Evolutionary conservation across 805 yeast species (phyloP), one percentile per base, ranked within the genome.

Genomic region (Metschnikowia reukaufii): DNA sequence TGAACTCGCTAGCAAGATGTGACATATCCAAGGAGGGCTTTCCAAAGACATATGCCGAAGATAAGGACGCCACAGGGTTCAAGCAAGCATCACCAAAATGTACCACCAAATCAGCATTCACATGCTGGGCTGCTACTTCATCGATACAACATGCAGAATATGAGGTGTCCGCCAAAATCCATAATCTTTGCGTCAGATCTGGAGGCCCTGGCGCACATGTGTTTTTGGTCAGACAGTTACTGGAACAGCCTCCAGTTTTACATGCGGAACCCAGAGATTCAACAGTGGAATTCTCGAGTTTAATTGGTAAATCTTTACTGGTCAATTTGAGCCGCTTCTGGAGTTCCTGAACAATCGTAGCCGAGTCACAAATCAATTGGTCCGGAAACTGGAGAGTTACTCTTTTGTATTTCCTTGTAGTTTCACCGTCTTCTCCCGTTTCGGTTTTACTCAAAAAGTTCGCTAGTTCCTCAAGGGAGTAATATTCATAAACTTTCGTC

Each of bases 41-140:
- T 1, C 96, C 96, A 63, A 91, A 82, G 0, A 88, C 84, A 60
- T 88, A 92, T 0, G 84, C 81, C 0, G 90, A 88, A 0, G 86
- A 82, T n/a, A 88, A 62, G 36, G 80, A 79, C 37, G 79, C 82
- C 5, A 88, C 82, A 0, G 90, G 86, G 56, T 86, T 90, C 60
- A 94, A 66, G 65, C 99, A 94, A 0, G 98, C 92, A 61, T 89
- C 96, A 2, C 99, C 99, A 65, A 91, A 88, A 66, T 94, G 99
- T 1, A 91, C 82, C 23, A 94, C 88, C 4, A 86, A 67, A 52
- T 92, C 96, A 6, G 94, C 90, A 6, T 71, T 62, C 13, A 92
- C 95, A 64, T 94, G 99, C 60, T 87, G 91, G 0, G 97, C 96
- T 0, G 99, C 98, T 21, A 92, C 95, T 60, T 91, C 97, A 64